Percentiles rank a stretch among this genome's conserved stretches.
Evolutionary conservation across 257 asterid species (phyloP).

Genomic region (Primulina huaijiensis): DNA sequence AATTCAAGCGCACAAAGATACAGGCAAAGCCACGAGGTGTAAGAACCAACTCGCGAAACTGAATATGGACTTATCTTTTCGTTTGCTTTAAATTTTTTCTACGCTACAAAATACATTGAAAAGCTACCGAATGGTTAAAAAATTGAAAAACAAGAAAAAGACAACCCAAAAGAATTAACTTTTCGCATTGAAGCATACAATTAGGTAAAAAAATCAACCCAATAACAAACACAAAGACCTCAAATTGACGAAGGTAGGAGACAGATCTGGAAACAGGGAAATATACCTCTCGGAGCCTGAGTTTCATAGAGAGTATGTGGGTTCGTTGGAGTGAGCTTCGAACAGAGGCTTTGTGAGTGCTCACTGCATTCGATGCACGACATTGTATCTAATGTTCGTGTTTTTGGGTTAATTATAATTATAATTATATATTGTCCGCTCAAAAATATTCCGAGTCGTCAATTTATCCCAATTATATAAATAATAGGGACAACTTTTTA

Average conservation of each 20-base stretch:
- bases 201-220: too few relatives aligned
- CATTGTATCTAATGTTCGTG: not conserved
- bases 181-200: too few relatives aligned
- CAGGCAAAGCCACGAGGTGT: not conserved
- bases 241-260: not conserved
- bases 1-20: not conserved
- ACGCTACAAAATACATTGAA: not conserved
- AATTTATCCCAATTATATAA: too few relatives aligned
- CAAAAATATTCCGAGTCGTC: too few relatives aligned
- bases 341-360: not conserved
- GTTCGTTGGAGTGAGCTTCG: not conserved
- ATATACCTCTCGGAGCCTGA: not conserved
- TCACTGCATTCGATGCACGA: not conserved
- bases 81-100: not conserved
- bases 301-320: not conserved
- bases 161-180: too few relatives aligned
- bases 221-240: too few relatives aligned
- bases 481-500: too few relatives aligned
- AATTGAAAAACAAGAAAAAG: too few relatives aligned
- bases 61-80: not conserved
- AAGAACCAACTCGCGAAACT: not conserved
- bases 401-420: too few relatives aligned
- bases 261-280: not conserved
- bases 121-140: not conserved
- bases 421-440: not conserved